Evolutionary conservation across 225 moss, liverwort and hornwort genomes (phyloP), one percentile per base, ranked within the genome.

Genomic region (Rhytidiadelphus loreus): DNA sequence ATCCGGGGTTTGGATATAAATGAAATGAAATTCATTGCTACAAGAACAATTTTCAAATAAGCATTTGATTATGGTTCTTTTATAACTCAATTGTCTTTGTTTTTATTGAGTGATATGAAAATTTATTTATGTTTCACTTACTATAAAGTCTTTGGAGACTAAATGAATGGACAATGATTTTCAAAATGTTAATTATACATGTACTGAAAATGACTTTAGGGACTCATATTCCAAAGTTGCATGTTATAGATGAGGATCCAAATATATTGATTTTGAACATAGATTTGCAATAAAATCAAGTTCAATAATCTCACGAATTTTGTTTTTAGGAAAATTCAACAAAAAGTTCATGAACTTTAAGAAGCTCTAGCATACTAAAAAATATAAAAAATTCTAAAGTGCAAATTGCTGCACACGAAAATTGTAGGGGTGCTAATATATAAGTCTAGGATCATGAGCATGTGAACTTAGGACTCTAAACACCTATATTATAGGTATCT

Each of bases 1-100:
- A 44, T 44, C 0, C 0, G 0, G 0, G 0, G 0, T 9, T 7
- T 39, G 6, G 5, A 16, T 17, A 13, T 1, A 72, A 44, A 44
- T 28, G 29, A 44, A 46, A 18, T 17, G 16, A 44, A 72, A 28
- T 28, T 26, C 11, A 29, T 43, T 46, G 9, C 46, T 46, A 30
- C 4, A 73, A 73, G 18, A 73, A 11, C 2, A 11, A 18, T 46
- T 18, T 2, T 11, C 11, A 46, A 18, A 17, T 2, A 73, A 73
- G 3, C 2, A 73, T 30, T 73, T 46, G 30, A 73, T 18, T 16
- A 30, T 17, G 11, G 18, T 30, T 73, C 7, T 11, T 46, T 11
- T 46, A 46, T 18, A 48, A 48, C 1, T 74, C 19, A 74, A 30
- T 74, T 74, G 30, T 48, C 48, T 11, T 17, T 0, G 1, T 48